A percentile compares a stretch with the other conserved stretches of the same genome.
Evolutionary conservation across 192 early-diverging fungal species (phyloP).

Genomic region (Backusella westeae): DNA sequence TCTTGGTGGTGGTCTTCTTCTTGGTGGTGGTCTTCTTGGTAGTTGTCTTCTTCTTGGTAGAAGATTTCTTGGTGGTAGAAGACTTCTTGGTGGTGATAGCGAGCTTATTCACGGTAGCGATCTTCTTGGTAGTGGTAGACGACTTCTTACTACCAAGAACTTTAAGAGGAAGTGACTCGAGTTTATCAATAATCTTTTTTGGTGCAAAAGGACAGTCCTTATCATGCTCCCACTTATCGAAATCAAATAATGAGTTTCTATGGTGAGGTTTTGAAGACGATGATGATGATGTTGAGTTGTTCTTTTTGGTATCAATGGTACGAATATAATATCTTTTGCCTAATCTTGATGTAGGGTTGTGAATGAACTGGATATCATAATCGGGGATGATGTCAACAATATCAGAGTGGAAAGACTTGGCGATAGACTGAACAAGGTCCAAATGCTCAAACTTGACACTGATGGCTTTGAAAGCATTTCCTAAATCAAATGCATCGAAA

Average conservation of each 20-base stretch:
- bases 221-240: neutral
- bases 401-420: conserved; percentile 9
- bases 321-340: conserved; percentile 16
- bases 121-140: neutral
- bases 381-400: conserved; percentile 23
- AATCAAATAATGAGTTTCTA: conserved; percentile 1
- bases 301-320: neutral
- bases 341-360: conserved; percentile 2
- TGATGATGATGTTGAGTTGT: neutral
- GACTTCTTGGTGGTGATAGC: neutral
- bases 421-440: conserved; percentile 1
- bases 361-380: conserved; percentile 15
- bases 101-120: neutral
- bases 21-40: conserved; percentile 1
- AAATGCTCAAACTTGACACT: conserved; percentile 5
- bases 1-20: neutral
- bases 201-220: conserved; percentile 6
- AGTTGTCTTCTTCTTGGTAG: neutral
- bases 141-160: neutral
- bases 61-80: neutral
- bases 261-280: neutral
- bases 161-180: neutral
- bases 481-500: conserved; percentile 21
- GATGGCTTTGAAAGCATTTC: conserved; percentile 11
- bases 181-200: neutral